phyloP scores from a whole-genome alignment of 768 basidiomycete genomes.

The Leccinum longicurvipes region DNA sequence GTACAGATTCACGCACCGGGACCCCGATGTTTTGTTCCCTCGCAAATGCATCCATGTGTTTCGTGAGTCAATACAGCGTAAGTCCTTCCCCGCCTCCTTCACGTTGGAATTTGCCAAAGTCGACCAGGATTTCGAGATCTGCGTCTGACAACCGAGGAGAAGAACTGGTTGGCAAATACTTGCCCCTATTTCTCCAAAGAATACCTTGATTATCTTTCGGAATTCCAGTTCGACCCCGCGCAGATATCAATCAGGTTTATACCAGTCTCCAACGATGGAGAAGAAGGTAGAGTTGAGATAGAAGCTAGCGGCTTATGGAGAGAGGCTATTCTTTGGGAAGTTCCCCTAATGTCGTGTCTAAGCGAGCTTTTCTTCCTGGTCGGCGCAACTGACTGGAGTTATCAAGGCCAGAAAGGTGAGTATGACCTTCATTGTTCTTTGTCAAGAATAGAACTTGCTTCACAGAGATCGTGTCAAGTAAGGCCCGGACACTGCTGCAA shows the following conservation, averaged over 20 bases:
- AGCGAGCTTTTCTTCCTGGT: conserved; percentile 85
- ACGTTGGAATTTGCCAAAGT: conserved; percentile 24
- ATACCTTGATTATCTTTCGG: conserved; percentile 76
- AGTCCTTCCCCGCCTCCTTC: conserved; percentile 35
- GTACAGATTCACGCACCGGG: conserved; percentile 82
- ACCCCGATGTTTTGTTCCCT: conserved; percentile 61
- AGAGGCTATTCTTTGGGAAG: conserved; percentile 93
- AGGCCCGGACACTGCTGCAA: conserved; percentile 60
- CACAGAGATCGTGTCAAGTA: conserved; percentile 68
- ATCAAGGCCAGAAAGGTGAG: conserved; percentile 77
- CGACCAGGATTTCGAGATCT: conserved; percentile 66
- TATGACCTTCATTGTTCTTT: neutral
- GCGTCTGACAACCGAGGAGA: conserved; percentile 57
- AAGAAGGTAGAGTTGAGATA: conserved; percentile 67
- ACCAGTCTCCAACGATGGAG: conserved; percentile 49
- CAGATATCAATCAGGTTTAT: conserved; percentile 58
- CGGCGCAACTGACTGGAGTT: conserved; percentile 77
- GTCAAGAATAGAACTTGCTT: neutral
- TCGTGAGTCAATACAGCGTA: conserved; percentile 54
- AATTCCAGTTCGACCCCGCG: conserved; percentile 69
- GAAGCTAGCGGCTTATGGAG: conserved; percentile 70
- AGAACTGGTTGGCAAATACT: conserved; percentile 54
- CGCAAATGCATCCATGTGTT: conserved; percentile 25
- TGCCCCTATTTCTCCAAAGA: conserved; percentile 72
- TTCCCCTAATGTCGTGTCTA: conserved; percentile 89